Percentiles rank a stretch among this genome's conserved stretches.
Evolutionary conservation across 305 asterid species (phyloP).

Genomic region (Petunia hybrid): DNA sequence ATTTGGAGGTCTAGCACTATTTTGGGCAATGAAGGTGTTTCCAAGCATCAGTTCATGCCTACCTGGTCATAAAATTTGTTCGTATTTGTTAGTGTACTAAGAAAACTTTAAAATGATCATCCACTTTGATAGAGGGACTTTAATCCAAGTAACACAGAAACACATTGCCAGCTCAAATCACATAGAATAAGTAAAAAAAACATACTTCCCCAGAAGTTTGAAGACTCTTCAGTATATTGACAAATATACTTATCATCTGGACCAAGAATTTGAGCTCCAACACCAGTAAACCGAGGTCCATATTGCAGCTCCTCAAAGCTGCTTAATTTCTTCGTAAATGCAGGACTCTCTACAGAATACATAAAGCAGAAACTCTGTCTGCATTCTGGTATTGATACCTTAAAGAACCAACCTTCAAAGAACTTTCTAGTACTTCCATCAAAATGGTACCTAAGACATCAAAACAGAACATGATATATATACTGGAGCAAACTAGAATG

Average conservation of each 20-base stretch:
- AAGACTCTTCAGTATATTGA: conserved; percentile 75
- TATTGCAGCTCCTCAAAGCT: conserved; percentile 67
- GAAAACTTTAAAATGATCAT: neutral
- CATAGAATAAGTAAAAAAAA: conserved; percentile 28
- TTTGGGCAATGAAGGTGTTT: conserved; percentile 63
- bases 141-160: neutral
- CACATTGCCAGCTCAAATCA: conserved; percentile 12
- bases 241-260: conserved; percentile 96
- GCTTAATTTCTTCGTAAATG: conserved; percentile 70
- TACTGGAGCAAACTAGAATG: neutral
- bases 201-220: conserved; percentile 91
- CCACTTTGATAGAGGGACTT: neutral
- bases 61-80: conserved; percentile 53
- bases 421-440: conserved; percentile 86
- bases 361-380: conserved; percentile 98
- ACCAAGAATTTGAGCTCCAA: conserved; percentile 96
- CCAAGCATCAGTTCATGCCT: conserved; percentile 92
- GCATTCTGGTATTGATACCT: conserved; percentile 92
- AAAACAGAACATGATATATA: neutral
- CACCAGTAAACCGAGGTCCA: conserved; percentile 88
- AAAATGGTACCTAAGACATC: conserved; percentile 77
- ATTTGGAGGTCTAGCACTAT: conserved; percentile 66
- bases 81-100: conserved; percentile 6
- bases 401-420: conserved; percentile 99
- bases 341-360: conserved; percentile 90